Base-by-base conservation (phyloP, 2,329 filamentous ascomycete species). In the Teratosphaeria gauchensis region DNA sequence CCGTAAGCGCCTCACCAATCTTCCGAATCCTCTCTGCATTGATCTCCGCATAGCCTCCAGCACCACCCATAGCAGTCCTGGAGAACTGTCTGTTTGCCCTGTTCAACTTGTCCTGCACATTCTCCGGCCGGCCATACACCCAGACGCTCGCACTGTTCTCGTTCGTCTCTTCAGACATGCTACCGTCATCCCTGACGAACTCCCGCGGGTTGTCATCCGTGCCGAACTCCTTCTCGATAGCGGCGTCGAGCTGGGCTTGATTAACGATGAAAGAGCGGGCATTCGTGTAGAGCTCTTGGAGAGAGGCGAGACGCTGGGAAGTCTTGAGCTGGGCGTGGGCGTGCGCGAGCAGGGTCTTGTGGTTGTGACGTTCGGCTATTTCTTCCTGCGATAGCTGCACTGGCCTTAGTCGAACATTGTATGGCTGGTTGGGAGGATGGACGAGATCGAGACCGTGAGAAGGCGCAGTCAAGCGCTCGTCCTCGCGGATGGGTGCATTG, bases 271-370 rank as follows among this genome's bases (percentile, higher is more conserved):
- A 99, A 46, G 84, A 78, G 30, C 88, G 83, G 4, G 94, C 91
- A 66, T 91, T 88, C 76, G 94, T 88, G 76, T 99, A 99, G 12
- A 99, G 82, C 59, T 89, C 85, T 74, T 96, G 90, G 32, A 99
- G 76, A 16, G 86, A 82, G 64, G 92, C 84, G 61, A 83, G 59
- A 4, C 70, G 65, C 33, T 68, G 62, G 21, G 63, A 64, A n/a
- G 61, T 61, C 52, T 65, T 66, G 14, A 59, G 51, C 6, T 61
- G 59, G 14, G 63, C 61, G 33, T 61, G 62, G 0, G 61, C 58
- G 42, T 64, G 63, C 4, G 65, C 48, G 53, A 69, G 68, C 28
- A 60, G 59, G 24, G 58, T 58, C 58, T 68, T 72, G 54, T 31
- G 76, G 72, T n/a, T 81, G 80, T 57, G 78, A 59, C 81, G 79